These are phyloP conservation scores for Leptographium radiaticola DNA, from an alignment of 2,329 filamentous ascomycete species.

Conservation along the genomic window DNA sequence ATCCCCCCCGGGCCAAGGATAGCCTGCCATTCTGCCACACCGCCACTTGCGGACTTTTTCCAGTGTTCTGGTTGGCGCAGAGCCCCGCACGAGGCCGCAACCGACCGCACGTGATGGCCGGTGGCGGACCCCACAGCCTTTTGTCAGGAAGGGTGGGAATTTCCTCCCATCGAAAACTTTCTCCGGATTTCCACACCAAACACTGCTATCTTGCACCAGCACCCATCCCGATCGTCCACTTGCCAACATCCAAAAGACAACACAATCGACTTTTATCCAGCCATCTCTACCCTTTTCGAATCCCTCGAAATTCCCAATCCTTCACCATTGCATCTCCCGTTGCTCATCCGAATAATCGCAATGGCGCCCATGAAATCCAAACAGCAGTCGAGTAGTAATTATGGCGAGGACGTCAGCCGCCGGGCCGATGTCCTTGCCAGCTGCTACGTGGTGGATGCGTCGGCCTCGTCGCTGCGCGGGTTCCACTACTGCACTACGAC, in stretches of 20 bases:
- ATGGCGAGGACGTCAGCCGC: conserved; percentile 52
- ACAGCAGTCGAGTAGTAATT: conserved; percentile 67
- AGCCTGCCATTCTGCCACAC: too few species aligned
- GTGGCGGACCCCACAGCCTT: too few species aligned
- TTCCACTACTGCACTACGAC: conserved; percentile 94
- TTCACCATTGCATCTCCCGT: too few species aligned
- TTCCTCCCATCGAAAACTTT: too few species aligned
- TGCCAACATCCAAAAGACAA: background rate
- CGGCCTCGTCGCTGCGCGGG: conserved; percentile 57
- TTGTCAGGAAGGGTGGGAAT: too few species aligned
- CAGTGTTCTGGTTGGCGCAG: too few species aligned
- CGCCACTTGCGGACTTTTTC: too few species aligned
- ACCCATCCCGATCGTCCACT: background rate
- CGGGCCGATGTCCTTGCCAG: conserved; percentile 72
- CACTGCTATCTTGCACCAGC: background rate
- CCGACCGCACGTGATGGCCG: too few species aligned
- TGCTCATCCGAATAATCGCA: conserved; percentile 18
- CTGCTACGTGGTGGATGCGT: conserved; percentile 71
- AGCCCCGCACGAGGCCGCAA: too few species aligned
- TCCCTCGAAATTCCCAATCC: background rate
- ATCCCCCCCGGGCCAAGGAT: too few species aligned
- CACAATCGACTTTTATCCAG: too few species aligned
- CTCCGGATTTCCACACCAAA: too few species aligned
- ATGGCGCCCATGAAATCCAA: conserved; percentile 62
- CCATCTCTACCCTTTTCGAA: background rate